Percentiles rank a stretch among this genome's conserved stretches.
These are phyloP conservation scores for Sporothrix euskadiensis DNA, from an alignment of 2,329 filamentous ascomycete genomes.

Conservation along the genomic window DNA sequence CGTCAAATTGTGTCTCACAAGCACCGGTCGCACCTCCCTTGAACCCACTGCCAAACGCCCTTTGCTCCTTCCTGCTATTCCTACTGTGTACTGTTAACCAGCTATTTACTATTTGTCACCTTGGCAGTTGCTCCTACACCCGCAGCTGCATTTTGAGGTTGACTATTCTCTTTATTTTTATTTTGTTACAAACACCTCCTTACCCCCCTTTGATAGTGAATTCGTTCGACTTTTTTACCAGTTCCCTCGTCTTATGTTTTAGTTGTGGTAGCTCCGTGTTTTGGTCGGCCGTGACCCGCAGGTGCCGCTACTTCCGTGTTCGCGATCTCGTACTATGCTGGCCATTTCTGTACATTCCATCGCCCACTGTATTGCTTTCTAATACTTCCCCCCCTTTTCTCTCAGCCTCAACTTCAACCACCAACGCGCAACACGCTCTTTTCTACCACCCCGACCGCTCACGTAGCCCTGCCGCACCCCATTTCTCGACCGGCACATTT, in stretches of 20 bases:
- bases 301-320: conserved; percentile 27
- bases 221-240: not conserved
- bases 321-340: conserved; percentile 14
- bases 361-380: not conserved
- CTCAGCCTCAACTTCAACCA: conserved; percentile 15
- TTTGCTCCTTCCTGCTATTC: conserved; percentile 7
- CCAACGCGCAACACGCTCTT: conserved; percentile 4
- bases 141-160: not conserved
- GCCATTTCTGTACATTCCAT: conserved; percentile 3
- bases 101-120: not conserved
- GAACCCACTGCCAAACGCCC: not conserved
- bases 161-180: not conserved
- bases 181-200: not conserved
- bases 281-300: conserved; percentile 14
- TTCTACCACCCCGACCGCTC: not conserved
- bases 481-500: not conserved
- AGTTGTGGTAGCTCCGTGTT: conserved; percentile 16
- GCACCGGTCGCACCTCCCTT: not conserved
- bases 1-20: not conserved
- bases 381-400: conserved; percentile 16
- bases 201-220: not conserved
- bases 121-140: not conserved
- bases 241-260: not conserved
- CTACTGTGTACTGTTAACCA: not conserved
- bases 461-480: not conserved